Percentiles rank a stretch among this genome's conserved stretches.
phyloP scores from a whole-genome alignment of 202 grass and related monocot genomes.

The Carex sylvatica region DNA sequence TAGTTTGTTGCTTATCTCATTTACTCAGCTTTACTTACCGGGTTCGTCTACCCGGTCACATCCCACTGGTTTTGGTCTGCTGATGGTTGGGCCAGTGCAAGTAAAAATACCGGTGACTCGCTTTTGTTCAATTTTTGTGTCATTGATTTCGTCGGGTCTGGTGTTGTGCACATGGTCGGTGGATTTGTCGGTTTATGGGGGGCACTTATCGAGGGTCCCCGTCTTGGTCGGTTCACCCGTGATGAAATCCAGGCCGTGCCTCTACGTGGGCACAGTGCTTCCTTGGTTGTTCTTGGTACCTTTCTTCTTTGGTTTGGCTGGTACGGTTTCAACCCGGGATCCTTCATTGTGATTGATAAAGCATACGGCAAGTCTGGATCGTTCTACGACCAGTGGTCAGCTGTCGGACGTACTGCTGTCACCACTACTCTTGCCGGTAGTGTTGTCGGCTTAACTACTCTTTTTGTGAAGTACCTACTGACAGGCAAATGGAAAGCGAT shows the following conservation, averaged over 20 bases:
- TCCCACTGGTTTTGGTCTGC: constrained; percentile 80
- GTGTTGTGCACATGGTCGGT: constrained; percentile 74
- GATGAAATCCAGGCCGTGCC: constrained; percentile 23
- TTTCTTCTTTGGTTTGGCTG: constrained; percentile 63
- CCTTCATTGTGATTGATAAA: constrained; percentile 56
- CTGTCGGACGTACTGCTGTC: constrained; percentile 58
- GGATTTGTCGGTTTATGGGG: constrained; percentile 72
- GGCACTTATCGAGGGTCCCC: constrained; percentile 65
- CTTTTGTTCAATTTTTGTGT: constrained; percentile 55
- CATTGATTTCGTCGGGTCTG: constrained; percentile 74
- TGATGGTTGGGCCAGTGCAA: constrained; percentile 58
- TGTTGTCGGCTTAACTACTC: constrained; percentile 61
- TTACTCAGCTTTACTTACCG: constrained; percentile 82
- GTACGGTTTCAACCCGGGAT: constrained; percentile 74
- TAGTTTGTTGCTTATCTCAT: constrained; percentile 79
- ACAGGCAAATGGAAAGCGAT: constrained; percentile 66
- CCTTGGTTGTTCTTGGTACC: constrained; percentile 72
- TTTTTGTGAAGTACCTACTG: constrained; percentile 58
- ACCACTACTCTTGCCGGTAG: constrained; percentile 74
- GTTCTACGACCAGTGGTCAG: constrained; percentile 74
- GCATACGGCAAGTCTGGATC: constrained; percentile 40
- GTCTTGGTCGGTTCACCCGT: constrained; percentile 55
- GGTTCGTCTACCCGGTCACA: constrained; percentile 72
- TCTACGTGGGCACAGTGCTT: constrained; percentile 58
- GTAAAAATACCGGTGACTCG: constrained; percentile 25